Evolutionary conservation across 306 rosid genomes (phyloP), one percentile per base, ranked within the genome.

Genomic region (Quercus berberidifolia): DNA sequence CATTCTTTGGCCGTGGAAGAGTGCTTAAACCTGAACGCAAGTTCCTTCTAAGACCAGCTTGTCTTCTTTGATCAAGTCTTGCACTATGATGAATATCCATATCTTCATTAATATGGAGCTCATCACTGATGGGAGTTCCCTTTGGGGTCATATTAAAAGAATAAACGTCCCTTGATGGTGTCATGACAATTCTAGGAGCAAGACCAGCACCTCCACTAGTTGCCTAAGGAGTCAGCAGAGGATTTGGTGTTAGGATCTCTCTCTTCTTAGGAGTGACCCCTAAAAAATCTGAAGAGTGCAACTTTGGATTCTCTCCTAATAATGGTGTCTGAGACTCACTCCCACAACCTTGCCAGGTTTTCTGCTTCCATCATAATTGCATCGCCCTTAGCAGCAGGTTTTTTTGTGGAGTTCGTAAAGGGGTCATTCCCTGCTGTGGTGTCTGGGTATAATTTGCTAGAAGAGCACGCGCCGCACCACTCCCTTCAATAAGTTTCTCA

Each of bases 351-450:
- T 33, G 98, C 98, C 77, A 94, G 83, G 78, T 94, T 94, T 82
- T 92, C 94, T 70, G 98, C 98, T 82, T 94, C 98, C 97, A 94
- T 92, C 97, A 92, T 90, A 77, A 94, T 88, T 73, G 94, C 92
- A 71, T 94, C 98, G 54, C 98, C 96, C 88, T 94, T 92, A 78
- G 96, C 89, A 71, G 91, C 85, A 6, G 98, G 97, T n/a, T 88
- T 87, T 96, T 88, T 85, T 94, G 98, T 59, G 97, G 98, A 20
- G 97, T 90, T 74, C 97, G 87, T 49, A 83, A 77, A 76, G 96
- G 94, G 69, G 96, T 90, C 91, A 82, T 86, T 82, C 92, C 97
- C 74, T 73, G 91, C 76, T 71, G 76, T 63, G 97, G 96, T 35
- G 97, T 90, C 81, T 92, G 98, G 55, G 88, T 80, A 89, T 94